These are phyloP conservation scores for Neofusicoccum laricinum DNA, from an alignment of 2,329 filamentous ascomycete species.

Conservation along the genomic window DNA sequence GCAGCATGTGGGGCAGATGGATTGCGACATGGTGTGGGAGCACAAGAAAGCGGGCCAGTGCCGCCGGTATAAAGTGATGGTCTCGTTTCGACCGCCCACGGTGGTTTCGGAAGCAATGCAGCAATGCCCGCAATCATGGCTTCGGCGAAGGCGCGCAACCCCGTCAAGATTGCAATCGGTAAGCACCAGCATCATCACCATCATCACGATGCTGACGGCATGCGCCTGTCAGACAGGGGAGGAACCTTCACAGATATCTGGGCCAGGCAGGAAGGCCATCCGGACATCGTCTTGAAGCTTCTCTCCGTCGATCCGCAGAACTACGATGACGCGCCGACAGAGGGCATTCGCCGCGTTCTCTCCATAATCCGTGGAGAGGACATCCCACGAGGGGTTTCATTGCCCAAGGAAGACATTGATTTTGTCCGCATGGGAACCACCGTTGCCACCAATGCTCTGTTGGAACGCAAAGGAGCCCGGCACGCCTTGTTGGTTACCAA, in stretches of 20 bases:
- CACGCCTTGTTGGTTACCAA: slow-evolving; percentile 23
- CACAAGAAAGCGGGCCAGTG: not conserved
- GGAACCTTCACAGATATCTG: slow-evolving; percentile 86
- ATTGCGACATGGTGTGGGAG: not conserved
- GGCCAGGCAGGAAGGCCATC: slow-evolving; percentile 62
- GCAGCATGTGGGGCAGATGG: not conserved
- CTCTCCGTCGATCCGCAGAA: slow-evolving; percentile 29
- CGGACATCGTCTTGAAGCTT: slow-evolving; percentile 50
- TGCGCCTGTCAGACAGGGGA: slow-evolving; percentile 41
- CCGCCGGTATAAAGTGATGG: not conserved
- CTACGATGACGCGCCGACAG: slow-evolving; percentile 32
- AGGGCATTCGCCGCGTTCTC: slow-evolving; percentile 33
- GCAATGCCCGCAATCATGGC: not conserved
- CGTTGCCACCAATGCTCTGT: slow-evolving; percentile 26
- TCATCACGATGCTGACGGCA: not conserved
- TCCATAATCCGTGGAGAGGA: slow-evolving; percentile 71
- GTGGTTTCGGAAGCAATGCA: not conserved
- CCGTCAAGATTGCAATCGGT: slow-evolving; percentile 12
- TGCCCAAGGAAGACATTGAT: slow-evolving; percentile 84
- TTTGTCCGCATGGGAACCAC: slow-evolving; percentile 37
- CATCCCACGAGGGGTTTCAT: slow-evolving; percentile 72
- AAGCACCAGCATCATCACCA: not conserved
- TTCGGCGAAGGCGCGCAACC: not conserved
- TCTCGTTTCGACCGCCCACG: not conserved
- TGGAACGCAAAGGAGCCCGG: slow-evolving; percentile 20